Conservation (phyloP, 2,329 filamentous ascomycete species). For the Colletotrichum agaves region DNA sequence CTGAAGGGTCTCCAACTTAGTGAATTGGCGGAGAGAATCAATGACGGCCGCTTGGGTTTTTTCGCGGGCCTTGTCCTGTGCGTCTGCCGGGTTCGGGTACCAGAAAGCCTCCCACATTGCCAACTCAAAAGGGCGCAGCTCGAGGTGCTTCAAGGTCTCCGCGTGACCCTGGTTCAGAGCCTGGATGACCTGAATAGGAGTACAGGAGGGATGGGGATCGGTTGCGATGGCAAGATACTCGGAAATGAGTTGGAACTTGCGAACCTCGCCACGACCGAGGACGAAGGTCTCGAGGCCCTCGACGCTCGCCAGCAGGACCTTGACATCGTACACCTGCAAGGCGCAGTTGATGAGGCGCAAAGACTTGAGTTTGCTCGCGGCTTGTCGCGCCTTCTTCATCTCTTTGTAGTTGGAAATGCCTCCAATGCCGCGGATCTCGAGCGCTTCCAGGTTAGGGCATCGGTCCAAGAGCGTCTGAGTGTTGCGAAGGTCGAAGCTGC, state of each 20-base stretch:
- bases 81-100: fast-evolving
- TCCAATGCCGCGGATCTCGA: slow-evolving; percentile 43
- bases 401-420: fast-evolving
- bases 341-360: neutral
- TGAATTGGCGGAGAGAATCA: fast-evolving
- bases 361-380: slow-evolving; percentile 43
- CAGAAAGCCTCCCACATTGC: neutral
- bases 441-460: neutral
- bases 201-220: neutral
- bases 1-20: neutral
- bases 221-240: neutral
- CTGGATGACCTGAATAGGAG: neutral
- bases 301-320: neutral
- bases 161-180: fast-evolving
- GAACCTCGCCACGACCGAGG: neutral
- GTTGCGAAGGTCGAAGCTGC: neutral
- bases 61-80: fast-evolving
- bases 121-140: neutral
- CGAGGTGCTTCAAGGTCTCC: neutral
- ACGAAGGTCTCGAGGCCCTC: neutral
- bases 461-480: neutral
- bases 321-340: neutral
- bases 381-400: slow-evolving; percentile 36
- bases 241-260: neutral
- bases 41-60: neutral